phyloP scores from a whole-genome alignment of 768 basidiomycete species.

The Leucocoprinus sp. region DNA sequence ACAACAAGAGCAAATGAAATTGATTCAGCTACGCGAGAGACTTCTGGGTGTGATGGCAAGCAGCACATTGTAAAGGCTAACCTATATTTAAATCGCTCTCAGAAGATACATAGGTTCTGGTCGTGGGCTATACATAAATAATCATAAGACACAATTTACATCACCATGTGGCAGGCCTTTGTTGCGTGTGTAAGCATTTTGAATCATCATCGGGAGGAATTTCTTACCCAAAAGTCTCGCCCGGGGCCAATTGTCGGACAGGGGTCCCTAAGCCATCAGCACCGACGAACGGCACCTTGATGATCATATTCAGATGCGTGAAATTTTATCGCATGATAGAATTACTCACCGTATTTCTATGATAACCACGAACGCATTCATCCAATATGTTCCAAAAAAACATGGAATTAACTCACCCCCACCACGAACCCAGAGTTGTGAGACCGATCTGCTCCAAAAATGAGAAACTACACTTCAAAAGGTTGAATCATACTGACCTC shows the following conservation, averaged over 20 bases:
- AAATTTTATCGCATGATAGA: conserved; percentile 26
- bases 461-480: too few relatives aligned
- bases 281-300: conserved; percentile 18
- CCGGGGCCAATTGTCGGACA: conserved; percentile 20
- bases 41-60: conserved; percentile 38
- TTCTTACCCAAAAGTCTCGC: conserved; percentile 25
- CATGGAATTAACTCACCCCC: conserved; percentile 22
- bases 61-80: conserved; percentile 18
- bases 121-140: neutral
- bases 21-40: conserved; percentile 40
- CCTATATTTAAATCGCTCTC: neutral
- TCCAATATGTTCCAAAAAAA: conserved; percentile 6
- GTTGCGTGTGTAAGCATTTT: neutral
- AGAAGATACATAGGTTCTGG: neutral
- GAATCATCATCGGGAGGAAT: neutral
- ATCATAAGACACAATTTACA: neutral
- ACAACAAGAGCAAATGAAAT: conserved; percentile 34
- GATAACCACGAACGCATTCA: conserved; percentile 8
- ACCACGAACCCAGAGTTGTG: conserved; percentile 24
- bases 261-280: conserved; percentile 21
- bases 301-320: conserved; percentile 12
- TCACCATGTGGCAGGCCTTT: conserved; percentile 6
- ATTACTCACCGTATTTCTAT: conserved; percentile 26
- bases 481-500: conserved; percentile 17
- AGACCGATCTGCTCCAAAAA: conserved; percentile 22